phyloP scores from a whole-genome alignment of 352 stramenopile genomes.

The Globisporangium emineosum region DNA sequence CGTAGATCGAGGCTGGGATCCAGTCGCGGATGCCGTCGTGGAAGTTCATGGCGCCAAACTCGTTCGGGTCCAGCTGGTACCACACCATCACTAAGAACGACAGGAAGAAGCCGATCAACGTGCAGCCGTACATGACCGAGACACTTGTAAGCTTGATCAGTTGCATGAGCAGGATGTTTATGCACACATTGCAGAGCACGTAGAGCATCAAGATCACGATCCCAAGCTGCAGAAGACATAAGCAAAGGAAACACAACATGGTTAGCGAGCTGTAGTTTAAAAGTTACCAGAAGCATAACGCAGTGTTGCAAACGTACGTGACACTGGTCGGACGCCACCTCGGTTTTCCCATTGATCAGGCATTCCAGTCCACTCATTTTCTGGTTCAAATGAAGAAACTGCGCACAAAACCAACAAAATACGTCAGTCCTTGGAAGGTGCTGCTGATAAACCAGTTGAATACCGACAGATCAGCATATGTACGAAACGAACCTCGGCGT shows the following conservation, averaged over 20 bases:
- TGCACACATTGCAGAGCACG: constrained; percentile 72
- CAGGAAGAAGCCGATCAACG: constrained; percentile 62
- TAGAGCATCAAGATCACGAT: constrained; percentile 69
- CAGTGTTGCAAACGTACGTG: constrained; percentile 38
- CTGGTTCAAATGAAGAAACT: constrained; percentile 71
- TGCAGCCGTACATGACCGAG: constrained; percentile 74
- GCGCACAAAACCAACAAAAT: background rate
- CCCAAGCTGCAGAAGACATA: constrained; percentile 42
- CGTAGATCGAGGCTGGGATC: constrained; percentile 66
- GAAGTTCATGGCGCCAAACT: constrained; percentile 57
- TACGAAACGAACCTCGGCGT: constrained; percentile 54
- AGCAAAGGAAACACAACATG: background rate
- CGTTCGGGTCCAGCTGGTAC: constrained; percentile 75
- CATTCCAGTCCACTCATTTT: constrained; percentile 79
- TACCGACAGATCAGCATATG: background rate
- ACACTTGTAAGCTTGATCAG: constrained; percentile 77
- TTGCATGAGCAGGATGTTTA: constrained; percentile 72
- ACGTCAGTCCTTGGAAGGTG: background rate
- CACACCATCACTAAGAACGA: constrained; percentile 71
- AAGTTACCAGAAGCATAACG: background rate
- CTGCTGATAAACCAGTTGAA: background rate
- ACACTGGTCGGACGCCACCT: constrained; percentile 68
- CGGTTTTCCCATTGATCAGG: constrained; percentile 69
- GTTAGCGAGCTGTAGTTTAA: constrained; percentile 5
- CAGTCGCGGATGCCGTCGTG: constrained; percentile 59